Conservation (phyloP, 495 filamentous ascomycete genomes). For the Talaromyces wortmannii region DNA sequence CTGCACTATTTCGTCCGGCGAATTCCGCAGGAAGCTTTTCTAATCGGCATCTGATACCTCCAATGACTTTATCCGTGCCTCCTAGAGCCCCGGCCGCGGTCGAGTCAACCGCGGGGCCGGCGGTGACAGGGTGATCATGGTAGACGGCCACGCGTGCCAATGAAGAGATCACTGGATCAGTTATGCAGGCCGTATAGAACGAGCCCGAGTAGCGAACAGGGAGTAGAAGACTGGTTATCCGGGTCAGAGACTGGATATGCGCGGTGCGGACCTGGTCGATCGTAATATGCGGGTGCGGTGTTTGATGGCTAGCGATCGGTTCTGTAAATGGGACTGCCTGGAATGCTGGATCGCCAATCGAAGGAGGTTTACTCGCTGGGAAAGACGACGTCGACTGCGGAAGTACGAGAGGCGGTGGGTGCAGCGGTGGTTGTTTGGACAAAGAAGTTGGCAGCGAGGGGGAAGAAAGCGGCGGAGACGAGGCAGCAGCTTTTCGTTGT, state of each 20-base stretch:
- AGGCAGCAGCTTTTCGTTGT: constrained; percentile 15
- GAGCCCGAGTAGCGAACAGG: constrained; percentile 80
- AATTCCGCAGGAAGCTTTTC: constrained; percentile 38
- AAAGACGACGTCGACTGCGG: constrained; percentile 11
- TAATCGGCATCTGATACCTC: constrained; percentile 76
- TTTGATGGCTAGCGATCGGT: constrained; percentile 20
- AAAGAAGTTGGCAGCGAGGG: constrained; percentile 9
- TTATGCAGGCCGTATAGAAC: constrained; percentile 75
- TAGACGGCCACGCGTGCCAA: constrained; percentile 76
- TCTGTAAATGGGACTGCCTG: constrained; percentile 25
- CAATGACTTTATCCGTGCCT: constrained; percentile 57
- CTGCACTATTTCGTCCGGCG: constrained; percentile 10
- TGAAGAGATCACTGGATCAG: constrained; percentile 56
- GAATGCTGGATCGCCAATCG: constrained; percentile 18
- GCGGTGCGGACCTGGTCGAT: constrained; percentile 51
- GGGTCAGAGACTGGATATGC: constrained; percentile 67
- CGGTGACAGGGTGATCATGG: constrained; percentile 39
- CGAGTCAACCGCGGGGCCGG: constrained; percentile 22
- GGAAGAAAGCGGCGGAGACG: constrained; percentile 20
- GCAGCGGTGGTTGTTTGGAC: constrained; percentile 21
- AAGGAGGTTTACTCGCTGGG: constrained; percentile 12
- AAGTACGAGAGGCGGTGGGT: constrained; percentile 19
- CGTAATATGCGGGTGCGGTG: constrained; percentile 36
- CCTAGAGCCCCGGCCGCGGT: constrained; percentile 11
- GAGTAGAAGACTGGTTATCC: constrained; percentile 77